Evolutionary conservation across 2,329 filamentous ascomycete genomes (phyloP).

Genomic region (Taxawa tesnikishii): DNA sequence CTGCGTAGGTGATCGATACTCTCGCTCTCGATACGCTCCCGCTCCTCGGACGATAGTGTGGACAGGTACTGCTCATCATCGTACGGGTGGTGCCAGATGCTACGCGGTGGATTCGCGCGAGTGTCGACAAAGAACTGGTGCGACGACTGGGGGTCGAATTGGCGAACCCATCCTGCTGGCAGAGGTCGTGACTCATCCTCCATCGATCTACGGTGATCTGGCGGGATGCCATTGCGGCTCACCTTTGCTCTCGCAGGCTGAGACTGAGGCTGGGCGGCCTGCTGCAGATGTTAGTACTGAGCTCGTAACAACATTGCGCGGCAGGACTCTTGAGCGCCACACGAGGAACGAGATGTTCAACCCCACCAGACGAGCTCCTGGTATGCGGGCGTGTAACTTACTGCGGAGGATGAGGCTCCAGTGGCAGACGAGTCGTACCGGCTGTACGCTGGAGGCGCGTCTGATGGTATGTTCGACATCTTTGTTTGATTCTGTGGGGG

Average conservation of each 20-base stretch:
- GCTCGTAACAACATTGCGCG: no score
- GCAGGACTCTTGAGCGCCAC: no score
- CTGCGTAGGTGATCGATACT: conserved; percentile 24
- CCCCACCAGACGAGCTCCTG: no score
- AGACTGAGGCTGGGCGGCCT: not conserved
- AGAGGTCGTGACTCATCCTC: conserved; percentile 46
- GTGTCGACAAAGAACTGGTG: conserved; percentile 56
- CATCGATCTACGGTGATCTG: conserved; percentile 43
- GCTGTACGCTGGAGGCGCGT: conserved; percentile 4
- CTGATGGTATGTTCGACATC: conserved; percentile 1
- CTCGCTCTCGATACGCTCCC: conserved; percentile 35
- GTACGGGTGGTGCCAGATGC: conserved; percentile 50
- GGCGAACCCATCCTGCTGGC: conserved; percentile 44
- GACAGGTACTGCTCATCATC: conserved; percentile 44
- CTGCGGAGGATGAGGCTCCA: conserved; percentile 1
- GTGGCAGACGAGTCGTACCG: no score
- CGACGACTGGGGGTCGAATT: conserved; percentile 39
- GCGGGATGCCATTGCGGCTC: conserved; percentile 42
- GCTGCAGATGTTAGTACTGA: not conserved
- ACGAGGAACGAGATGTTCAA: no score
- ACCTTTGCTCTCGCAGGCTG: no score
- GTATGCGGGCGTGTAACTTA: no score
- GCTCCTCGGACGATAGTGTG: conserved; percentile 35
- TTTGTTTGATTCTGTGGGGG: conserved; percentile 2
- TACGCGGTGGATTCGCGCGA: conserved; percentile 38